Base-by-base conservation (phyloP, 225 moss, liverwort and hornwort species). In the Straminergon stramineum region DNA sequence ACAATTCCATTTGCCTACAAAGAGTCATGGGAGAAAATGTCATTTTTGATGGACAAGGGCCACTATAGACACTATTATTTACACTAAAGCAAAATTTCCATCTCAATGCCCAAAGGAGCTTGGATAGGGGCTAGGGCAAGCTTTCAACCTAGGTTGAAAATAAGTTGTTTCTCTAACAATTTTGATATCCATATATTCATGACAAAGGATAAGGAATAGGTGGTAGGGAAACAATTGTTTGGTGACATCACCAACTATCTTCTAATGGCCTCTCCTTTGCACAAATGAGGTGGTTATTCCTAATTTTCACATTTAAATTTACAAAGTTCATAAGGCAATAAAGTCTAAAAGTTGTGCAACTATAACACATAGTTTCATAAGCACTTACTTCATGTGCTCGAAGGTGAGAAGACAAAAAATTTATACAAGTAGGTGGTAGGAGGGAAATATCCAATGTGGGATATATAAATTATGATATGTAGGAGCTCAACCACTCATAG, bases 1-100 rank as follows among this genome's bases (percentile, higher is more conserved):
- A n/a, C n/a, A 23, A 69, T 22, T n/a, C 7, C 4, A 69, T 69
- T 22, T 69, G 21, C 12, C 13, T 0, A 69, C 1, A 1, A 69
- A 2, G 23, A 69, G 0, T 69, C n/a, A 22, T 13, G 22, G 13
- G 4, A 13, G 2, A 22, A 31, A n/a, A 69, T n/a, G 22, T n/a
- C 7, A 2, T 23, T n/a, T 13, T n/a, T n/a, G 7, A 68, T 68
- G 4, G 21, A 37, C 3, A 3, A 3, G 20, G 21, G 21, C 2
- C 0, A 7, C 4, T 4, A 69, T 22, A 2, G 13, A 2, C 13
- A n/a, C 4, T 0, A 3, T 69, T n/a, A n/a, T 68, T 37, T 11
- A 20, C 2, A 11, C 1, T 37, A 6, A 5, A 68, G 6, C 21
- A 6, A 68, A 20, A 37, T 68, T 68, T 37, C 6, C 37, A 68